Evolutionary conservation across 2,329 filamentous ascomycete genomes (phyloP), one percentile per base, ranked within the genome.

Genomic region (Curvularia hawaiiensis): DNA sequence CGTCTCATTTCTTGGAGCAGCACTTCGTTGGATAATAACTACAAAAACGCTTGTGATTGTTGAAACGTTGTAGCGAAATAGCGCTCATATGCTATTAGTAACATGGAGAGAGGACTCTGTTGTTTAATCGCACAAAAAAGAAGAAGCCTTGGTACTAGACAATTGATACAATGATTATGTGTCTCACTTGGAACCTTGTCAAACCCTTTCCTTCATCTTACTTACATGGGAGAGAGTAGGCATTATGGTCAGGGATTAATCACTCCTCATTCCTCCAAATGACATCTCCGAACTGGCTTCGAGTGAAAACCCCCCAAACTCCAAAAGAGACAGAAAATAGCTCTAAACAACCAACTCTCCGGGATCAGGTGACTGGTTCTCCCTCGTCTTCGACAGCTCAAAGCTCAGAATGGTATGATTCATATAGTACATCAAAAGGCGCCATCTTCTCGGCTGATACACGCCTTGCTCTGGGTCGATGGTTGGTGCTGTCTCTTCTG

Each of bases 381-480:
- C 56, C 44, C 55, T 60, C 30, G 51, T 52, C 52, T 70, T 76
- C 22, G 67, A 65, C n/a, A 92, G 74, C 72, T 91, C 87, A 76
- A 92, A 93, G 57, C 84, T 88, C 62, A 91, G 69, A 28, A 93
- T 83, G 2, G 84, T 84, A 66, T 90, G 86, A 73, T 92, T 86
- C 56, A 83, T 82, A 71, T 89, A 93, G 71, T 90, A 87, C 74
- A 93, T 76, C 71, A 94, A 83, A 56, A 94, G 64, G 57, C 89
- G 79, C 82, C 88, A 92, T 56, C 84, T 80, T 61, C 80, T 64
- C 6, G 52, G 28, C 44, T 54, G 30, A 22, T 7, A 20, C 18
- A 35, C 16, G 10, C 28, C 24, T 40, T 49, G 33, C 18, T 26
- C 11, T n/a, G 16, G 33, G 2, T 50, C 49, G 16, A 6, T 11